phyloP scores from a whole-genome alignment of 1,284 basidiomycete genomes.

The Psilocybe mexicana region DNA sequence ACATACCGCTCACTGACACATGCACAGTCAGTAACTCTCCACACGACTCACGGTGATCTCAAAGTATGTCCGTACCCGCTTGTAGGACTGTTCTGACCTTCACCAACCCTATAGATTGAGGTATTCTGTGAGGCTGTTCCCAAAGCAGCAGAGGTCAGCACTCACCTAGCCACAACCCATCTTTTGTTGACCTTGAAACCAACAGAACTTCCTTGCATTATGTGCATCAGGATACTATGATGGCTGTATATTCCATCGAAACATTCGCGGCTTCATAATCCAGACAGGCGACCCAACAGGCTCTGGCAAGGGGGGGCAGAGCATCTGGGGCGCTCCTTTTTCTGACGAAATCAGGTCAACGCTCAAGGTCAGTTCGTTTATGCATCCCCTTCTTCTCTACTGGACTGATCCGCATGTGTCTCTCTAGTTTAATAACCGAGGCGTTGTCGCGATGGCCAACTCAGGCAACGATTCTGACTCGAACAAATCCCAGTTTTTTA shows the following conservation, averaged over 20 bases:
- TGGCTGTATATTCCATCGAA: conserved; percentile 87
- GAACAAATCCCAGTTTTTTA: conserved; percentile 95
- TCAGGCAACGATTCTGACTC: conserved; percentile 89
- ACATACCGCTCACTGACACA: conserved; percentile 19
- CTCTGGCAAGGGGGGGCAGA: conserved; percentile 81
- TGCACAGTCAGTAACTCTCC: conserved; percentile 87
- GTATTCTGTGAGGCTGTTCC: conserved; percentile 97
- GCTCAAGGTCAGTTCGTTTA: conserved; percentile 65
- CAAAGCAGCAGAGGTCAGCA: conserved; percentile 83
- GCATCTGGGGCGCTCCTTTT: conserved; percentile 87
- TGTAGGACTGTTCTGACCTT: conserved; percentile 3
- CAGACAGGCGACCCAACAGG: conserved; percentile 90
- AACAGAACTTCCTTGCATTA: conserved; percentile 91
- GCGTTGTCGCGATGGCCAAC: conserved; percentile 97
- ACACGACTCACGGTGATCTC: conserved; percentile 92
- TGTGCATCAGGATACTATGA: conserved; percentile 91
- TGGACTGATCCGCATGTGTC: conserved; percentile 20
- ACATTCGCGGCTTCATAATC: conserved; percentile 95
- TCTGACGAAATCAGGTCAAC: conserved; percentile 90
- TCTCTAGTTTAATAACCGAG: conserved; percentile 86
- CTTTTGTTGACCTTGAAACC: conserved; percentile 1
- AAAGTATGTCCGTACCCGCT: conserved; percentile 58
- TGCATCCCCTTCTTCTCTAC: conserved; percentile 10
- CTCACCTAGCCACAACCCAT: conserved; percentile 11
- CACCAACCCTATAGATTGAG: conserved; percentile 68